Conservation (phyloP, 108 stramenopile species). For the Nitzschia sp. region DNA sequence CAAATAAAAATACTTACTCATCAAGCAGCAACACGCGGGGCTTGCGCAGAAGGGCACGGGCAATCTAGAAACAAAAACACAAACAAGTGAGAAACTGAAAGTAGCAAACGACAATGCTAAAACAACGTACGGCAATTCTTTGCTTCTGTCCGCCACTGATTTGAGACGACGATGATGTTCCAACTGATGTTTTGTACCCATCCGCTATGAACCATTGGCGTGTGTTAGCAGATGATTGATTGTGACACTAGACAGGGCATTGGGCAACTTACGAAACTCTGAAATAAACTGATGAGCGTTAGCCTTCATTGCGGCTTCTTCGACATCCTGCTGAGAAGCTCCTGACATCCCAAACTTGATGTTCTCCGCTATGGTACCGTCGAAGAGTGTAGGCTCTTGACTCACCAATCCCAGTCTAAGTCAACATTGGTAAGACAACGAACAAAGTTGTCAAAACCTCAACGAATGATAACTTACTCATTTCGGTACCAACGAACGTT, state of each 20-base stretch:
- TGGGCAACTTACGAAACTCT: slow-evolving; percentile 35
- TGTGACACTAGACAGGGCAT: background rate
- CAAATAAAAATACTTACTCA: slow-evolving; percentile 37
- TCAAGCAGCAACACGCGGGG: slow-evolving; percentile 48
- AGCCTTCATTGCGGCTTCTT: slow-evolving; percentile 73
- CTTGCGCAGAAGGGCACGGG: slow-evolving; percentile 60
- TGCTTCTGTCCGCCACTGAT: slow-evolving; percentile 65
- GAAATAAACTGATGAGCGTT: slow-evolving; percentile 77
- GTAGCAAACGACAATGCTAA: slow-evolving; percentile 33
- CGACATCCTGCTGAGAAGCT: slow-evolving; percentile 50
- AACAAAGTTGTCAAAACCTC: background rate
- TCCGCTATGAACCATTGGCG: slow-evolving; percentile 21
- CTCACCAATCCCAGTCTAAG: slow-evolving; percentile 58
- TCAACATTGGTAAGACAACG: background rate
- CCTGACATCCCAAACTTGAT: slow-evolving; percentile 67
- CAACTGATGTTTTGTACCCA: slow-evolving; percentile 60
- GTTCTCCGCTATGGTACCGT: slow-evolving; percentile 77
- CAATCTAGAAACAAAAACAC: slow-evolving; percentile 39
- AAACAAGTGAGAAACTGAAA: background rate
- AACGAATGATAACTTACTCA: slow-evolving; percentile 59
- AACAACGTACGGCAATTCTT: slow-evolving; percentile 53
- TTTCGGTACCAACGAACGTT: slow-evolving; percentile 70
- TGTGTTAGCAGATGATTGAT: background rate
- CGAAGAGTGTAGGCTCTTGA: slow-evolving; percentile 85
- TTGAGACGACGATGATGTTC: slow-evolving; percentile 20